Evolutionary conservation across 2,329 filamentous ascomycete species (phyloP).

Genomic region (Colletotrichum kahawae): DNA sequence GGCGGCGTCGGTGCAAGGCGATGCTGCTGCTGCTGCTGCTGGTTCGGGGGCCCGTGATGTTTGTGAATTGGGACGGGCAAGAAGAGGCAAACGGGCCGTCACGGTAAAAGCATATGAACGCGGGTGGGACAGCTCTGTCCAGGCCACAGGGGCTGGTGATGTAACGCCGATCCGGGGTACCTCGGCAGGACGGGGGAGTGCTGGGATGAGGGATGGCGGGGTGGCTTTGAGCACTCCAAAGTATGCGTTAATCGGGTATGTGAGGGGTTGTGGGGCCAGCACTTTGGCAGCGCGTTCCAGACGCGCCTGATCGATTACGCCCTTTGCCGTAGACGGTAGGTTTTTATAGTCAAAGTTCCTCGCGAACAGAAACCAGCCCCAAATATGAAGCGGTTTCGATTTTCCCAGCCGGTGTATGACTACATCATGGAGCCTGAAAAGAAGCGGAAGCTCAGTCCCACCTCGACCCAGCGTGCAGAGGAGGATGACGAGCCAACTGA

Average conservation of each 20-base stretch:
- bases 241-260: constrained; percentile 10
- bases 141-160: constrained; percentile 8
- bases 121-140: constrained; percentile 16
- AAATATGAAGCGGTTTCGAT: not conserved
- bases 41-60: not conserved
- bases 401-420: not conserved
- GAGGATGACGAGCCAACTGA: constrained; percentile 81
- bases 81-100: not conserved
- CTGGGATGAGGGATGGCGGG: not conserved
- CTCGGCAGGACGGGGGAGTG: constrained; percentile 13
- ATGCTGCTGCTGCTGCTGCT: not conserved
- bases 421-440: constrained; percentile 57
- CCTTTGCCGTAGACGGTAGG: not conserved
- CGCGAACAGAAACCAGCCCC: not conserved
- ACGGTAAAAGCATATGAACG: constrained; percentile 7
- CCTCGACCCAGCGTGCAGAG: constrained; percentile 13
- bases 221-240: not conserved
- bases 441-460: constrained; percentile 52
- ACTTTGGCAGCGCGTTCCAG: not conserved
- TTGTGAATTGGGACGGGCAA: not conserved
- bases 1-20: not conserved
- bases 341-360: not conserved
- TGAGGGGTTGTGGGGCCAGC: not conserved
- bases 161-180: constrained; percentile 21
- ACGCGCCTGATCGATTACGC: constrained; percentile 3